These are phyloP conservation scores for Limonium bicolor DNA, from an alignment of 148 eudicot genomes.

Conservation along the genomic window DNA sequence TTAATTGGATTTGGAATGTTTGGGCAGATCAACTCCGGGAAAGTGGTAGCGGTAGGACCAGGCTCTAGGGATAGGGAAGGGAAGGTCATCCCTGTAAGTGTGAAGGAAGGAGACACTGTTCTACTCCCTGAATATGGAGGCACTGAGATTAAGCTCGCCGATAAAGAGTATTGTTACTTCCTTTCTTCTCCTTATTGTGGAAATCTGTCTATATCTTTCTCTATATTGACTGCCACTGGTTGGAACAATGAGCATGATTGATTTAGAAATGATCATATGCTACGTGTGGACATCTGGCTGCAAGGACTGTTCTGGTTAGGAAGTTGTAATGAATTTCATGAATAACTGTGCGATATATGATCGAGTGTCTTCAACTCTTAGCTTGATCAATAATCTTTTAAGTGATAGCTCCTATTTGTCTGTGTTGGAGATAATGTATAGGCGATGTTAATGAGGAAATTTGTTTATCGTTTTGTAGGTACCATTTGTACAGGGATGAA, in stretches of 20 bases:
- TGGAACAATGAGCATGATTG: no score
- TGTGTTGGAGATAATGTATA: not conserved
- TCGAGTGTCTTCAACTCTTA: not conserved
- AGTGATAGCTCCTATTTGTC: not conserved
- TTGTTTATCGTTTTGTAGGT: not conserved
- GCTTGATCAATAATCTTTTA: not conserved
- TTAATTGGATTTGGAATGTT: slow-evolving; percentile 3
- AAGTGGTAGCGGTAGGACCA: slow-evolving; percentile 68
- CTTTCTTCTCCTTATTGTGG: no score
- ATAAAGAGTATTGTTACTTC: slow-evolving; percentile 37
- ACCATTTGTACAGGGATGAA: not conserved
- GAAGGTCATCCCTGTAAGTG: slow-evolving; percentile 34
- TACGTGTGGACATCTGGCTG: no score
- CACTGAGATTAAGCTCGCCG: slow-evolving; percentile 48
- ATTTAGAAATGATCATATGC: no score
- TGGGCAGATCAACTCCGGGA: slow-evolving; percentile 53
- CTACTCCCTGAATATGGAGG: slow-evolving; percentile 77
- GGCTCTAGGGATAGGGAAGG: slow-evolving; percentile 39
- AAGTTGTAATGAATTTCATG: not conserved
- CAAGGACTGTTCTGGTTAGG: not conserved
- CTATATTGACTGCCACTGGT: no score
- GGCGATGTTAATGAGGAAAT: not conserved
- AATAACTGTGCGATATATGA: not conserved
- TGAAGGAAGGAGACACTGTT: slow-evolving; percentile 75
- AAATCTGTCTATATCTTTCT: no score